Base-by-base conservation (phyloP, 495 filamentous ascomycete genomes). In the Umbilicaria muhlenbergii region DNA sequence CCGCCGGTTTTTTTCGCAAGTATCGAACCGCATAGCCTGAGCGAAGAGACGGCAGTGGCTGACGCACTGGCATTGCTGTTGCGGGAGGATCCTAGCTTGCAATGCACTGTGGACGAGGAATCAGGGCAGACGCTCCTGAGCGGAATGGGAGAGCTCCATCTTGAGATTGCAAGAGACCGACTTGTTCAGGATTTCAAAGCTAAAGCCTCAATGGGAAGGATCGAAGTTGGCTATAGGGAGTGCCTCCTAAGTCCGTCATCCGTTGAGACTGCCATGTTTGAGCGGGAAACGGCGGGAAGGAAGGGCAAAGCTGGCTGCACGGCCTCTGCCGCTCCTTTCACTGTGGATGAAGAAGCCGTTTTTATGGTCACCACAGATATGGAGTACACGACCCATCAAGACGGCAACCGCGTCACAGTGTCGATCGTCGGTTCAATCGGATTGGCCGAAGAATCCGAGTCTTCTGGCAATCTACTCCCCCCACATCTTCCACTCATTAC, bases 111-210 rank as follows among this genome's bases (percentile, higher is more conserved):
- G 16, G 86, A 96, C 53, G 80, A 88, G 50, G 92, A 95, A 55
- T 86, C 85, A 0, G 91, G 88, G 1, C 89, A 94, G 50, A 94
- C 87, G 14, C 78, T 93, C 8, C 68, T 99, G 1, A 85, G 83
- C 33, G 92, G 92, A 11, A 99, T 99, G 92, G 92, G 92, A 3
- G 85, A 94, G 42, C 74, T 99, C n/a, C 92, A 99, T 58, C 75
- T 99, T 3, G 92, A 99, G 50, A 91, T 99, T 32, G 87, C 92
- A 3, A 69, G 80, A 21, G 86, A 96, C 60, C 72, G 89, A 16
- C 75, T 99, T 6, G 71, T 89, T 41, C 80, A 81, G 32, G 85
- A 95, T 49, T 78, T 94, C 60, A 94, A 89, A 55, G 86, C 71
- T 49, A 96, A 80, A 54, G 87, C 86, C 5, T 63, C 78, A 11